A percentile compares a stretch with the other conserved stretches of the same genome.
phyloP scores from a whole-genome alignment of 495 filamentous ascomycete species.

The Aspergillus nanangensis region DNA sequence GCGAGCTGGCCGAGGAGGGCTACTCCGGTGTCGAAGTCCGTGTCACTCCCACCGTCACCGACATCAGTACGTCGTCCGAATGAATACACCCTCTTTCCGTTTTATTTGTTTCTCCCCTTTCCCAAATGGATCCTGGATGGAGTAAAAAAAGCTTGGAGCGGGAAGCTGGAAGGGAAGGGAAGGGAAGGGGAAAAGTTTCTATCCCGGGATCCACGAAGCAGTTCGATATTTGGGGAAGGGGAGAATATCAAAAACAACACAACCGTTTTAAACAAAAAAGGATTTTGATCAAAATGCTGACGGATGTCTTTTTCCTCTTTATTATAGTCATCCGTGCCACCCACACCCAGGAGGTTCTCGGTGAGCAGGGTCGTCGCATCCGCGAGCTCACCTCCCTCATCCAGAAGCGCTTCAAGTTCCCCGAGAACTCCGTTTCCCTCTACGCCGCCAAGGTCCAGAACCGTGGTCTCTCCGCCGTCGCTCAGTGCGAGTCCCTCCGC shows the following conservation, averaged over 20 bases:
- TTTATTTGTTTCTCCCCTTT: constrained; percentile 9
- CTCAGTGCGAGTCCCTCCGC: constrained; percentile 98
- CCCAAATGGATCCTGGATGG: constrained; percentile 3
- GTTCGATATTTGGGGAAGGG: constrained; percentile 6
- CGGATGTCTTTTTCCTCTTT: constrained; percentile 26
- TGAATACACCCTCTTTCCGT: constrained; percentile 7
- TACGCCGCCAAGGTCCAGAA: constrained; percentile 99
- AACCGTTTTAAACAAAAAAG: no score
- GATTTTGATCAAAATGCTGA: constrained; percentile 30
- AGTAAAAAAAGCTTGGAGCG: background rate
- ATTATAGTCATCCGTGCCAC: constrained; percentile 88
- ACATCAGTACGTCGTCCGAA: constrained; percentile 70
- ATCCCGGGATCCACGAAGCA: background rate
- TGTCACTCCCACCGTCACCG: constrained; percentile 98
- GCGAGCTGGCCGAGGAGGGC: constrained; percentile 98
- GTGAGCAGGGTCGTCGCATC: constrained; percentile 99
- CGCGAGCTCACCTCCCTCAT: constrained; percentile 99
- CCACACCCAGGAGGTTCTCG: constrained; percentile 99
- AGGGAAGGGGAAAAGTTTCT: constrained; percentile 9
- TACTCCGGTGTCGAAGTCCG: constrained; percentile 99
- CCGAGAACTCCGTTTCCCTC: constrained; percentile 98
- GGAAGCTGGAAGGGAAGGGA: background rate
- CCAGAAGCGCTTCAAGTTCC: constrained; percentile 99
- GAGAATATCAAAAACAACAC: constrained; percentile 3
- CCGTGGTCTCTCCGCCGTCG: constrained; percentile 97